A percentile compares a stretch with the other conserved stretches of the same genome.
Evolutionary conservation across 306 rosid species (phyloP).

Genomic region (Casuarina cunninghamiana): DNA sequence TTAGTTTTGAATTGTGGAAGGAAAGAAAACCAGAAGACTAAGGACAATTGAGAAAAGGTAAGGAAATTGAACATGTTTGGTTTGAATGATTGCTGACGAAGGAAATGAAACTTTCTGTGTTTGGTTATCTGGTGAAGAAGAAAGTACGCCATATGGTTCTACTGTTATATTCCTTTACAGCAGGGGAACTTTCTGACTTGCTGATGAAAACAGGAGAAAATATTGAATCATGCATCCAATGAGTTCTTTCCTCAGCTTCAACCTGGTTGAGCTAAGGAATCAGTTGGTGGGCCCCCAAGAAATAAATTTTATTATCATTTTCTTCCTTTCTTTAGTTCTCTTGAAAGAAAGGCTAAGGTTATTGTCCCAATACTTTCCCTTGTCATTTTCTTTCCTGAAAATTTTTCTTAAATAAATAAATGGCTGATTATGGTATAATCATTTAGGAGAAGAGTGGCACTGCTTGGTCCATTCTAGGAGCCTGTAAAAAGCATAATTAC

Average conservation of each 20-base stretch:
- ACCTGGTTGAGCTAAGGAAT: background rate
- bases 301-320: background rate
- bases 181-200: background rate
- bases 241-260: background rate
- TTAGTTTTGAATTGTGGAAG: background rate
- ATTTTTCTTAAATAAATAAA: background rate
- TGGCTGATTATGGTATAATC: conserved; percentile 1
- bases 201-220: background rate
- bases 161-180: background rate
- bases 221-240: background rate
- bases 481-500: background rate
- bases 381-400: background rate
- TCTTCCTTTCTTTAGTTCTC: background rate
- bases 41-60: background rate
- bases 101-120: background rate
- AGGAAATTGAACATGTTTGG: conserved; percentile 1
- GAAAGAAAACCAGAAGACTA: background rate
- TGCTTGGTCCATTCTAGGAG: background rate
- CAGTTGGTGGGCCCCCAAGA: background rate
- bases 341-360: background rate
- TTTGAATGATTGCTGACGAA: background rate
- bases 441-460: background rate
- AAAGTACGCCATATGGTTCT: background rate
- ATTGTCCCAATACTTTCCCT: background rate
- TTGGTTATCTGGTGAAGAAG: conserved; percentile 4